Conservation (phyloP, 106 monocot species). For the Allium sativum region DNA sequence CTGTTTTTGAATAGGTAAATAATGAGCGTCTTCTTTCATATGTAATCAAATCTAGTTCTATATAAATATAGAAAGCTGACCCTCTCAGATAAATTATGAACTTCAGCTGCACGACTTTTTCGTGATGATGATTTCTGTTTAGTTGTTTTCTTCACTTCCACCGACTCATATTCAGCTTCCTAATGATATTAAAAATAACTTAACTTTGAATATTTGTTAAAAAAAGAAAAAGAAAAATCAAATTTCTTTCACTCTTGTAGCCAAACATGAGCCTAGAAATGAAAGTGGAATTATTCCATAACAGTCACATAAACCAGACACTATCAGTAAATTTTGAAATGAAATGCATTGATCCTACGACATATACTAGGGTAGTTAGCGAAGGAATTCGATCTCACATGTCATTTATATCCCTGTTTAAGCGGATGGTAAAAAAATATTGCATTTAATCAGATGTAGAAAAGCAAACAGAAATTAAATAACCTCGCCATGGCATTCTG, state of each 20-base stretch:
- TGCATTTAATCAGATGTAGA: neutral
- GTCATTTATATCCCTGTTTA: neutral
- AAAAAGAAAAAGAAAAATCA: neutral
- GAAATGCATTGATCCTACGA: too few relatives aligned
- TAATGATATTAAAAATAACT: slow-evolving; percentile 14
- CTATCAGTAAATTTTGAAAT: too few relatives aligned
- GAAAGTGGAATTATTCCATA: too few relatives aligned
- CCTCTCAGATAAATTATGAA: slow-evolving; percentile 90
- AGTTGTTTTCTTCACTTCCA: slow-evolving; percentile 22
- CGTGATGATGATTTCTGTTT: slow-evolving; percentile 32
- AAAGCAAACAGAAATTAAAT: neutral
- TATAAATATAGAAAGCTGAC: slow-evolving; percentile 17
- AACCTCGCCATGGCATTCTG: slow-evolving; percentile 75
- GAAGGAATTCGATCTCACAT: neutral
- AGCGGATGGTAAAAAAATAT: neutral
- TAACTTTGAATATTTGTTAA: neutral
- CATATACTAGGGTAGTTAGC: too few relatives aligned
- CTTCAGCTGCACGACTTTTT: slow-evolving; percentile 79
- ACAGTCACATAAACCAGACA: too few relatives aligned
- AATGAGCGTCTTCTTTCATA: too few relatives aligned
- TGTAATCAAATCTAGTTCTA: neutral
- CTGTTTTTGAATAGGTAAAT: slow-evolving; percentile 6
- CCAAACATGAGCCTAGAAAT: too few relatives aligned
- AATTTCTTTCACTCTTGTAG: too few relatives aligned
- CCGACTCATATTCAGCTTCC: slow-evolving; percentile 59